Conservation (phyloP, 352 stramenopile genomes). For the Pythium dissotocum region DNA sequence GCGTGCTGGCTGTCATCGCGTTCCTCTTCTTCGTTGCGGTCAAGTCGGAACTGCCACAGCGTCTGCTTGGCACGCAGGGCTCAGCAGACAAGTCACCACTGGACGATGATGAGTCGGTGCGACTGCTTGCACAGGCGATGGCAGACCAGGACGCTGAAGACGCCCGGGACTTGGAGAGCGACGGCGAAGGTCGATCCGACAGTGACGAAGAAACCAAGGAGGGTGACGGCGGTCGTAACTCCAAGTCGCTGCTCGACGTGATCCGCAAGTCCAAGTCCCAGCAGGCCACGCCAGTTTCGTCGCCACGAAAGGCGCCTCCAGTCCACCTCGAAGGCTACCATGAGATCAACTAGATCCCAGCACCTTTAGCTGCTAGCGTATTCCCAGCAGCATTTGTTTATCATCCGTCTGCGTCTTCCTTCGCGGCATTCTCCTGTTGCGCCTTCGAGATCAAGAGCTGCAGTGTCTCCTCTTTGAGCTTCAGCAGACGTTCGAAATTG, state of each 20-base stretch:
- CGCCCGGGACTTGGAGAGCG: not conserved
- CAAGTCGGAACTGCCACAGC: constrained; percentile 27
- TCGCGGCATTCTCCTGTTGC: constrained; percentile 34
- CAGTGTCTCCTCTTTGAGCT: constrained; percentile 62
- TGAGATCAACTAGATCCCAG: constrained; percentile 33
- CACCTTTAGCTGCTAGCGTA: not conserved
- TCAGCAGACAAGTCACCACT: constrained; percentile 9
- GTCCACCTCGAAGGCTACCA: constrained; percentile 34
- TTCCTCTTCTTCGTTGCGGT: constrained; percentile 22
- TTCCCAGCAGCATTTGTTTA: not conserved
- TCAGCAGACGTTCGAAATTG: constrained; percentile 48
- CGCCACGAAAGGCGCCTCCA: constrained; percentile 7
- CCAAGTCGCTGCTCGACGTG: constrained; percentile 29
- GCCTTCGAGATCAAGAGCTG: constrained; percentile 60
- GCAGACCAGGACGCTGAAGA: constrained; percentile 21
- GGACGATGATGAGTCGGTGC: constrained; percentile 31
- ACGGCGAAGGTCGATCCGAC: not conserved
- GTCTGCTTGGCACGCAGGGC: not conserved
- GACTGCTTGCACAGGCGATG: constrained; percentile 24
- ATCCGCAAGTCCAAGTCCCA: constrained; percentile 38
- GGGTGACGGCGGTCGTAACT: constrained; percentile 4
- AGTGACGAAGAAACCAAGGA: constrained; percentile 9
- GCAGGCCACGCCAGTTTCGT: constrained; percentile 10
- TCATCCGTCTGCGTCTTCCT: constrained; percentile 21
- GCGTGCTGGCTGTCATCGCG: constrained; percentile 19